Conservation (phyloP, 441 rosid species). For the Eutrema salsugineum region DNA sequence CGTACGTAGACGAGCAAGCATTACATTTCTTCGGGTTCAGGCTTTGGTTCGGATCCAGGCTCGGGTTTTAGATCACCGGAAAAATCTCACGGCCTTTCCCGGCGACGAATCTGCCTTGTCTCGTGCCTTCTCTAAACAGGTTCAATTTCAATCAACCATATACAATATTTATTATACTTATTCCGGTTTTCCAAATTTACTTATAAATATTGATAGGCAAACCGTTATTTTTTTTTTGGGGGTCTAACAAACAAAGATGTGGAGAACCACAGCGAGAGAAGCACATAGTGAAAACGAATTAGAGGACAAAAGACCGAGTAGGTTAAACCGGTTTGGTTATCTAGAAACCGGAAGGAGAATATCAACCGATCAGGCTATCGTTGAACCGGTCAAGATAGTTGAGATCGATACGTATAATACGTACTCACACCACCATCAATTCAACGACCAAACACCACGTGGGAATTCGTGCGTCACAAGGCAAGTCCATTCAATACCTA, state of each 20-base stretch:
- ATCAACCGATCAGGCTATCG: slow-evolving; percentile 33
- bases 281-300: slow-evolving; percentile 51
- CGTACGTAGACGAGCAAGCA: slow-evolving; percentile 48
- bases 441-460: slow-evolving; percentile 18
- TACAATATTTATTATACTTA: background rate
- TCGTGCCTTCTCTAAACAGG: slow-evolving; percentile 43
- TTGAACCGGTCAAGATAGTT: slow-evolving; percentile 47
- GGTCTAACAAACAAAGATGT: slow-evolving; percentile 30
- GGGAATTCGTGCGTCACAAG: background rate
- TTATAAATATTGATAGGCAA: background rate
- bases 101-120: slow-evolving; percentile 31
- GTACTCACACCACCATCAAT: slow-evolving; percentile 12
- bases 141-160: background rate
- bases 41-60: slow-evolving; percentile 52
- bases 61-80: slow-evolving; percentile 40
- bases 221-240: background rate
- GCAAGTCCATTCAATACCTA: slow-evolving; percentile 28
- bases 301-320: slow-evolving; percentile 32
- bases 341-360: slow-evolving; percentile 35
- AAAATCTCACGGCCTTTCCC: slow-evolving; percentile 21
- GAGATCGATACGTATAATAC: slow-evolving; percentile 42
- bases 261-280: slow-evolving; percentile 38
- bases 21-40: slow-evolving; percentile 47
- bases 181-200: background rate
- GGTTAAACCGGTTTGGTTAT: slow-evolving; percentile 31